Base-by-base conservation (phyloP, 78 protist genomes). In the Capsaspora owczarzaki region DNA sequence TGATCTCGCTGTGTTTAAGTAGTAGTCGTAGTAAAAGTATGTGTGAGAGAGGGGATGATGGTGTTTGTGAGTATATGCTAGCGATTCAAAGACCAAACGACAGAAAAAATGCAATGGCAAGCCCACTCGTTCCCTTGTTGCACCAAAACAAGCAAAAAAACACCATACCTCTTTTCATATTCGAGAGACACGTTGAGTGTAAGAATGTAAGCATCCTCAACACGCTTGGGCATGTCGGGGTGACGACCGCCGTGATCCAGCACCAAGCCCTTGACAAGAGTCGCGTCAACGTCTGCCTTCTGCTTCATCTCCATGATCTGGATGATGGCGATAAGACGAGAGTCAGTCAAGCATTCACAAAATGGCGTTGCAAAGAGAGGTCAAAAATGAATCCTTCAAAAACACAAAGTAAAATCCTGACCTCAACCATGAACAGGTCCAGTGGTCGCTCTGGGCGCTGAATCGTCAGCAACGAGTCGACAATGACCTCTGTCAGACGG, bases 201-300 rank as follows among this genome's bases (percentile, higher is more conserved):
- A 61, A 97, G 89, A 66, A 97, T 81, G 86, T 66, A 87, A 61
- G 89, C 69, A 69, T 98, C 89, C 75, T 86, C 85, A 4, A 89
- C 61, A 43, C 41, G 33, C 87, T 87, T 91, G 56, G 95, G 95
- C 99, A 98, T 98, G 87, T 93, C 98, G 43, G 99, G 99, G 78
- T 97, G 99, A 29, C 99, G 88, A 0, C 96, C 86, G 22, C 99
- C 99, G 85, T 98, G 99, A 80, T 98, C 99, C 12, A 98, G 81
- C 25, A 98, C 99, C 4, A 98, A 89, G 53, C 99, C 99, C 60
- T 84, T 33, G 78, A 97, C 84, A 22, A 97, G 88, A 23, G 43
- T 44, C 10, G 95, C 86, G 61, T 93, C 95, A 43, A 86, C 82
- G 31, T 87, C 96, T 1, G 81, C 10, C 78, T 88, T 80, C 90